A percentile compares a stretch with the other conserved stretches of the same genome.
phyloP scores from a whole-genome alignment of 2,329 filamentous ascomycete species.

The Botrytis cinerea region DNA sequence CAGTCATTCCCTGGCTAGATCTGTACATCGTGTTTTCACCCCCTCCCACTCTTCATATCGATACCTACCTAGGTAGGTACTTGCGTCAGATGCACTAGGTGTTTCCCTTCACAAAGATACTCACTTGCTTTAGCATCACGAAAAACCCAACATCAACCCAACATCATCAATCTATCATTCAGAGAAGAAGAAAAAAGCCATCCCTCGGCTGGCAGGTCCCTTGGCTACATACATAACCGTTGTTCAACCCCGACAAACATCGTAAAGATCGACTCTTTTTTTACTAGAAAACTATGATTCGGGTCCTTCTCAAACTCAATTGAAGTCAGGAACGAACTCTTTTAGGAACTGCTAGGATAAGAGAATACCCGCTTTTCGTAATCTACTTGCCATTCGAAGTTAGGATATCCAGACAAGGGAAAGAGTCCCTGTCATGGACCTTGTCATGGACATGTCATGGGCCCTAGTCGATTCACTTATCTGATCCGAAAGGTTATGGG shows the following conservation, averaged over 20 bases:
- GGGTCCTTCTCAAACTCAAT: neutral
- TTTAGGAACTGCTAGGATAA: neutral
- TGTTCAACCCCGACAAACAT: neutral
- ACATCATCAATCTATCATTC: neutral
- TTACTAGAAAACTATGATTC: neutral
- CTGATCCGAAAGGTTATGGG: conserved; percentile 1
- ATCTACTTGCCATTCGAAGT: neutral
- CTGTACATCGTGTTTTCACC: neutral
- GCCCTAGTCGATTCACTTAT: conserved; percentile 6
- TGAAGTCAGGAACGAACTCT: neutral
- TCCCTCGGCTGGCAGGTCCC: neutral
- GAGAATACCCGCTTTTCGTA: neutral
- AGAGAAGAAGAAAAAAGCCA: neutral
- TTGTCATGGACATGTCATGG: neutral
- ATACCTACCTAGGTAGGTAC: neutral
- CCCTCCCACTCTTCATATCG: neutral
- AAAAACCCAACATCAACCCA: neutral
- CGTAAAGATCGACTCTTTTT: neutral
- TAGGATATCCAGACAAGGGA: neutral
- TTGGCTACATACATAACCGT: neutral
- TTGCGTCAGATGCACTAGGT: neutral
- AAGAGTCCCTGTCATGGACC: neutral
- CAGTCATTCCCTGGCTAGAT: neutral
- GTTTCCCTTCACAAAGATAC: neutral
- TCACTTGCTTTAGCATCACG: neutral